These are phyloP conservation scores for Suhomyces maxii DNA, from an alignment of 1,139 yeast species.

Conservation along the genomic window DNA sequence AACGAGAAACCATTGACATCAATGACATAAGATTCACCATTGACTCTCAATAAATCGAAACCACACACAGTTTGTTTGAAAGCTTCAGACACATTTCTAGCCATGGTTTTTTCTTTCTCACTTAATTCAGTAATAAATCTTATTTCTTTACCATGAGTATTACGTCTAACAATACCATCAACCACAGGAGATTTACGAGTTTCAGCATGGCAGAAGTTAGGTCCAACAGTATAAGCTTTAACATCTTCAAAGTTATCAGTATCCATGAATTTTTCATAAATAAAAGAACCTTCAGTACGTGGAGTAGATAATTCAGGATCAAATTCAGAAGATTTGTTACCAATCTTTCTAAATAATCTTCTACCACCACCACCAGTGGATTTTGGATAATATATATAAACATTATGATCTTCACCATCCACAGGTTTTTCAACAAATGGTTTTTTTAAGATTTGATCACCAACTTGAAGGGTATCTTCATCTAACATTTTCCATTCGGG, in stretches of 20 bases:
- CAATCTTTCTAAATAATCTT: slow-evolving; percentile 88
- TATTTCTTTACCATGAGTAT: slow-evolving; percentile 96
- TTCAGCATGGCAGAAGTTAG: slow-evolving; percentile 91
- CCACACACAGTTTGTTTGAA: slow-evolving; percentile 98
- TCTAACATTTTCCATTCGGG: slow-evolving; percentile 89
- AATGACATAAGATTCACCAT: slow-evolving; percentile 87
- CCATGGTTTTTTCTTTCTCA: slow-evolving; percentile 76
- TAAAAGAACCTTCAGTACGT: slow-evolving; percentile 86
- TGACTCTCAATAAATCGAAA: slow-evolving; percentile 86
- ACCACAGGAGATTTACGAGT: slow-evolving; percentile 98
- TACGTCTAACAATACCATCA: slow-evolving; percentile 95
- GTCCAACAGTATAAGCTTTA: slow-evolving; percentile 96
- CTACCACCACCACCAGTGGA: slow-evolving; percentile 98
- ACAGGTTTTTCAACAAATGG: slow-evolving; percentile 99
- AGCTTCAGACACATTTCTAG: slow-evolving; percentile 66
- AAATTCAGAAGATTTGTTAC: slow-evolving; percentile 94
- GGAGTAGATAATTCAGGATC: slow-evolving; percentile 77
- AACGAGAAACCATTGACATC: slow-evolving; percentile 98
- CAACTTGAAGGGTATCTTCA: slow-evolving; percentile 78
- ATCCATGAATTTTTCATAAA: slow-evolving; percentile 95
- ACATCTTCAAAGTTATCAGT: slow-evolving; percentile 98
- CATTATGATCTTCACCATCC: slow-evolving; percentile 98
- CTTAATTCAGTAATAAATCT: slow-evolving; percentile 82
- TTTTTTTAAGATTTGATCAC: slow-evolving; percentile 70
- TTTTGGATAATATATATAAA: slow-evolving; percentile 85